Evolutionary conservation across 2,329 filamentous ascomycete species (phyloP), one percentile per base, ranked within the genome.

Genomic region (Neoscytalidium dimidiatum): DNA sequence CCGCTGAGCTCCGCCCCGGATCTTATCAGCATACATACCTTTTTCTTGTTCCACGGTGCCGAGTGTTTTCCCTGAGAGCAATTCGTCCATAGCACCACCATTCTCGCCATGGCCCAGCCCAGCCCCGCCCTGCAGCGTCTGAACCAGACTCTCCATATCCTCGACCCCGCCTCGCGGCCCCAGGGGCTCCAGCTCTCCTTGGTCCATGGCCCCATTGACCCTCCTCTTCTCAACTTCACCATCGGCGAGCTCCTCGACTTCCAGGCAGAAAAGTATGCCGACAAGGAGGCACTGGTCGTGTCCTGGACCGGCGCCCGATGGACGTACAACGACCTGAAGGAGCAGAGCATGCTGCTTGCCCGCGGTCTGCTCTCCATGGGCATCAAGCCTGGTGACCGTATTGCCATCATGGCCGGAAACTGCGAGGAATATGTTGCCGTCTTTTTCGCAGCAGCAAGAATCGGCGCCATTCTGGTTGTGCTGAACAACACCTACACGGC

Each of bases 401-500:
- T 93, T 29, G 90, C 87, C 31, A 88, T 94, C 68, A 92, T 92
- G 88, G 90, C 90, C 68, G 80, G 84, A 4, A 85, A 86, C 68
- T 85, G 84, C 68, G 83, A 85, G 67, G 81, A 85, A 68, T 85
- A 90, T 31, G 77, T 78, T 51, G 84, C 89, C 2, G 84, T 92
- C 17, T 91, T 92, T 81, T 92, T 92, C 69, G 90, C 89, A 3
- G 88, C 87, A 11, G 87, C 88, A 44, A 72, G 77, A 52, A 69
- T 81, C 13, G 79, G 79, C 2, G 78, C 78, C 1, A 76, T 81
- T 38, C 81, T 93, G 61, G 90, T 93, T 29, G 92, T 93, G 49
- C 80, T 94, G 69, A 94, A 94, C 79, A 94, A 92, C 78, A 94
- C 90, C 0, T 94, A 94, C 74, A 94, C 91, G 1, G 83, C 88